Evolutionary conservation across 768 basidiomycete species (phyloP).

Genomic region (Pleurotus tuber-regium): DNA sequence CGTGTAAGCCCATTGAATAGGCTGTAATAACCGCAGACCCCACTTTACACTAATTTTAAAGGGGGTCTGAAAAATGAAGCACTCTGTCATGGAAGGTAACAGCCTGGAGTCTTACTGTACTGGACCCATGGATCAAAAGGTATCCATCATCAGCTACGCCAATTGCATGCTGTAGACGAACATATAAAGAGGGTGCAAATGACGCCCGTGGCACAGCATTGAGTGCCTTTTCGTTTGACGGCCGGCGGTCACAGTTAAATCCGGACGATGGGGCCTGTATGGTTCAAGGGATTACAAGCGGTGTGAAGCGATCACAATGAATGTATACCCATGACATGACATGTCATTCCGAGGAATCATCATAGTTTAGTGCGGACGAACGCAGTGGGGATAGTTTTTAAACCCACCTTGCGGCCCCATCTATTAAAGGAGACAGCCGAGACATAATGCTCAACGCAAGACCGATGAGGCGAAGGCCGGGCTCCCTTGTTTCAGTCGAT

Average conservation of each 20-base stretch:
- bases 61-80: not conserved
- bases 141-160: no score
- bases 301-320: not conserved
- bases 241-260: slow-evolving; percentile 4
- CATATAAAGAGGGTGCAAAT: no score
- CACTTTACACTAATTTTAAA: not conserved
- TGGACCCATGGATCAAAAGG: no score
- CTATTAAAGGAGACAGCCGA: not conserved
- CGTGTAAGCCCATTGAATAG: no score
- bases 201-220: no score
- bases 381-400: slow-evolving; percentile 5
- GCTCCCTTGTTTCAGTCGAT: no score
- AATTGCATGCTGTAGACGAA: no score
- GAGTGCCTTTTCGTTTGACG: slow-evolving; percentile 2
- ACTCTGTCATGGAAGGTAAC: not conserved
- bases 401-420: not conserved
- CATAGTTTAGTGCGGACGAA: not conserved
- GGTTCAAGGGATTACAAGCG: not conserved
- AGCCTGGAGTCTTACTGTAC: not conserved
- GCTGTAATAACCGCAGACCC: not conserved
- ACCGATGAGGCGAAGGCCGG: no score
- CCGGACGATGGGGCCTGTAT: not conserved
- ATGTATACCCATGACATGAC: not conserved
- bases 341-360: slow-evolving; percentile 5
- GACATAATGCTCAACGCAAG: not conserved